Base-by-base conservation (phyloP, 148 eudicot species). In the Nyssa sinensis region DNA sequence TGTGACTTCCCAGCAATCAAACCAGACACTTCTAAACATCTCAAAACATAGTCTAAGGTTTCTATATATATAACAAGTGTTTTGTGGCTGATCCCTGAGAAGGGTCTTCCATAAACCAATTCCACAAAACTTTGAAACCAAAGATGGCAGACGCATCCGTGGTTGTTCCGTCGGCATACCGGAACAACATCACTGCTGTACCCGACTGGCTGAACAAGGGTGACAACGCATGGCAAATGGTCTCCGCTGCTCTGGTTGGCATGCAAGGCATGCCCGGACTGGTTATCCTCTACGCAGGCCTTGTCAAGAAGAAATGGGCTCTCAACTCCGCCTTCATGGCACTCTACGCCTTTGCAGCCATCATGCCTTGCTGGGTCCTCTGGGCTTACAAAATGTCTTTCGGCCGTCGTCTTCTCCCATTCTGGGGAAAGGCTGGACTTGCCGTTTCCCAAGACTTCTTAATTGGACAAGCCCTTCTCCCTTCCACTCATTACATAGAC, bases 321-420 rank as follows among this genome's bases (percentile, higher is more conserved):
- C 67, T 76, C 35, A 76, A 76, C 74, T 76, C 79, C 0, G 74
- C 79, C 62, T 76, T 44, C 79, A 76, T 76, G 79, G 79, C 79
- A 0, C 59, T 76, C 72, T 76, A 69, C 23, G 68, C 62, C 23
- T 76, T 76, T 25, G 74, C 74, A 23, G 79, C 69, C 14, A 74
- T 69, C 74, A 76, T 76, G 74, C 79, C 68, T 0, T 69, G 74
- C 29, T 76, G 79, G 79, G 60, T 76, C 32, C 32, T 70, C 27
- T 76, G 79, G 79, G 79, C 61, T 3, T 76, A 76, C 71, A 76
- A 69, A 35, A 76, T 76, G 79, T 69, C 79, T 17, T 76, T 76
- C 23, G 79, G 79, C 8, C 27, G 62, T 28, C 68, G 67, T 8
- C 74, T 76, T 59, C 57, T 76, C 19, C 79, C 79, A 0, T 57